Percentiles rank a stretch among this genome's conserved stretches.
Evolutionary conservation across 306 rosid genomes (phyloP).

Genomic region (Trifolium fragiferum): DNA sequence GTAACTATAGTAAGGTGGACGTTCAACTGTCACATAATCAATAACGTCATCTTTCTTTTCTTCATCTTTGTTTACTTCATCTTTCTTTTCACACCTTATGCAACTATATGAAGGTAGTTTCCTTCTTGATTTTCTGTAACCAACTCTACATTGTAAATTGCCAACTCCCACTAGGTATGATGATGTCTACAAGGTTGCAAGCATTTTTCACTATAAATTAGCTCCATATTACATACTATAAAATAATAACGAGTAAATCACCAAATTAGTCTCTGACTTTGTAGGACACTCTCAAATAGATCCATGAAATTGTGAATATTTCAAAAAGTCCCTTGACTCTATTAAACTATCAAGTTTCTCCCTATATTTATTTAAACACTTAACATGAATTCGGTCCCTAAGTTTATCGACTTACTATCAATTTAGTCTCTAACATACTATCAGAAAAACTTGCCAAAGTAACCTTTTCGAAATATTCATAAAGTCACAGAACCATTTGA

Average conservation of each 20-base stretch:
- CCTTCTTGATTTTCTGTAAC: slow-evolving; percentile 47
- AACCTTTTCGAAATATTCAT: too few species aligned
- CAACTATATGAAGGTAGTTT: slow-evolving; percentile 54
- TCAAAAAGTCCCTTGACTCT: too few species aligned
- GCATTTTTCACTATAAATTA: slow-evolving; percentile 40
- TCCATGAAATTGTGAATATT: too few species aligned
- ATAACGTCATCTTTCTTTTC: slow-evolving; percentile 62
- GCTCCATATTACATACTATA: slow-evolving; percentile 31
- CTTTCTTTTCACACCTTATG: slow-evolving; percentile 76
- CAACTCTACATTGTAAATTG: slow-evolving; percentile 58
- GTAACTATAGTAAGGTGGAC: slow-evolving; percentile 83
- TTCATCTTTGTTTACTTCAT: slow-evolving; percentile 51
- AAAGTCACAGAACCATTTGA: too few species aligned
- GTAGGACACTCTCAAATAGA: too few species aligned
- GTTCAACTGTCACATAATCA: slow-evolving; percentile 68
- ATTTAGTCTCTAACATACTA: too few species aligned
- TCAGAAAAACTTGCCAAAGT: too few species aligned
- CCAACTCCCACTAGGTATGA: slow-evolving; percentile 61
- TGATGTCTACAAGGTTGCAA: slow-evolving; percentile 57
- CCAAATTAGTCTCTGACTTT: too few species aligned
- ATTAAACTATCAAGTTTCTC: too few species aligned
- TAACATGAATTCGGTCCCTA: too few species aligned
- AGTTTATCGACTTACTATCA: too few species aligned
- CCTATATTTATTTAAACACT: too few species aligned
- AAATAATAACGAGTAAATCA: background rate